Evolutionary conservation across 345 rosid genomes (phyloP).

Genomic region (Anastatica hierochuntica): DNA sequence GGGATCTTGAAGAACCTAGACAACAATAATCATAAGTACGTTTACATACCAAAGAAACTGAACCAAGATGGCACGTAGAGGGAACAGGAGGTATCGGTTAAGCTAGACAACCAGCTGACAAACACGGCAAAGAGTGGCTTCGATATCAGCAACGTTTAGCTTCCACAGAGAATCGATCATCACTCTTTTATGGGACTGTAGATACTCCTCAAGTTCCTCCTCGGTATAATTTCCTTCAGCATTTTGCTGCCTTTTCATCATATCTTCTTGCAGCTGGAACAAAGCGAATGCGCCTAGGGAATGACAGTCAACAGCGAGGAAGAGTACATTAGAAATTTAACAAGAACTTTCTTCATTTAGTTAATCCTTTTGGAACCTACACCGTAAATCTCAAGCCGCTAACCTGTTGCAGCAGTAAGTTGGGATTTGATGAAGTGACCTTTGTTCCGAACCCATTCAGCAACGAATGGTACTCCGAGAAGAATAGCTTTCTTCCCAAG

Average conservation of each 20-base stretch:
- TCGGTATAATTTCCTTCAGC: slow-evolving; percentile 79
- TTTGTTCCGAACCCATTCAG: slow-evolving; percentile 97
- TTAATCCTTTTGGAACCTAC: background rate
- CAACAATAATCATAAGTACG: slow-evolving; percentile 13
- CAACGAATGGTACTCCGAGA: slow-evolving; percentile 79
- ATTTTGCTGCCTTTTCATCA: slow-evolving; percentile 89
- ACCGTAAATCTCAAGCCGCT: background rate
- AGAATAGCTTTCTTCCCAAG: slow-evolving; percentile 74
- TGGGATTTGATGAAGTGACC: slow-evolving; percentile 89
- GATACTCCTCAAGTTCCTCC: slow-evolving; percentile 84
- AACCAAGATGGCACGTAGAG: background rate
- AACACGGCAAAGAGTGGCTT: slow-evolving; percentile 88
- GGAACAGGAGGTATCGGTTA: slow-evolving; percentile 10
- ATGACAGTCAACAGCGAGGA: slow-evolving; percentile 11
- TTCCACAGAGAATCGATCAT: slow-evolving; percentile 97
- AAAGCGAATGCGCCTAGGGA: slow-evolving; percentile 83
- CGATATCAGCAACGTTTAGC: slow-evolving; percentile 95
- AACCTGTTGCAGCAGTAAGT: slow-evolving; percentile 93
- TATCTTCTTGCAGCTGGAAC: slow-evolving; percentile 96
- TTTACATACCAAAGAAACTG: slow-evolving; percentile 14
- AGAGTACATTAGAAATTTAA: no score
- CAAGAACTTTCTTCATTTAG: no score
- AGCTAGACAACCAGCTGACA: slow-evolving; percentile 83
- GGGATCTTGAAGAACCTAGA: slow-evolving; percentile 92
- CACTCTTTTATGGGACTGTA: slow-evolving; percentile 77